A percentile compares a stretch with the other conserved stretches of the same genome.
Conservation (phyloP, 2,329 filamentous ascomycete species). For the Coleophoma cylindrospora region DNA sequence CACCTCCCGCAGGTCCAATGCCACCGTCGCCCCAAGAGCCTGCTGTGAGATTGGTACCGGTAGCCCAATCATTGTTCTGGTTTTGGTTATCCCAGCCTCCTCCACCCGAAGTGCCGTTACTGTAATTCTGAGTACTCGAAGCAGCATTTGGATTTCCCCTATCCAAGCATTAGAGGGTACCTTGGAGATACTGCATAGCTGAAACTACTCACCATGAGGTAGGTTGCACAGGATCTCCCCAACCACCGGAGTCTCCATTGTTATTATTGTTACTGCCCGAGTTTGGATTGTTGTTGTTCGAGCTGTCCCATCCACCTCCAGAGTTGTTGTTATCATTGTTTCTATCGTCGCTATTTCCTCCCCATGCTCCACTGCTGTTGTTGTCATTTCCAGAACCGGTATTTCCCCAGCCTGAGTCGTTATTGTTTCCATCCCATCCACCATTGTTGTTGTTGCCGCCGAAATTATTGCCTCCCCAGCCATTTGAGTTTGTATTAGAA, state of each 20-base stretch:
- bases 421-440: slow-evolving; percentile 3
- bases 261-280: slow-evolving; percentile 2
- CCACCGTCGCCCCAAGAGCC: slow-evolving; percentile 10
- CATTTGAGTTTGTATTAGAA: slow-evolving; percentile 3
- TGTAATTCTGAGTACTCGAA: slow-evolving; percentile 4
- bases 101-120: background rate
- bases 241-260: slow-evolving; percentile 2
- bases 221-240: background rate
- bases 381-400: slow-evolving; percentile 2
- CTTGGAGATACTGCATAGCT: no score
- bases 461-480: slow-evolving; percentile 5
- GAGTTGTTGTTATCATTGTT: slow-evolving; percentile 1
- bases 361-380: background rate
- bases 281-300: background rate
- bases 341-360: background rate
- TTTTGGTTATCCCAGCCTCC: background rate
- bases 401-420: background rate
- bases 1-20: background rate
- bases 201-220: background rate
- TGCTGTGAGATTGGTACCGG: slow-evolving; percentile 5
- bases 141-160: slow-evolving; percentile 1
- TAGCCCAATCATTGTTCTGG: slow-evolving; percentile 1
- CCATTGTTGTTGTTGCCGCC: slow-evolving; percentile 1
- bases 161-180: no score
- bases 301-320: slow-evolving; percentile 2